Percentiles rank a stretch among this genome's conserved stretches.
Conservation (phyloP, 192 early-diverging fungal genomes). For the Obelidium mucronatum region DNA sequence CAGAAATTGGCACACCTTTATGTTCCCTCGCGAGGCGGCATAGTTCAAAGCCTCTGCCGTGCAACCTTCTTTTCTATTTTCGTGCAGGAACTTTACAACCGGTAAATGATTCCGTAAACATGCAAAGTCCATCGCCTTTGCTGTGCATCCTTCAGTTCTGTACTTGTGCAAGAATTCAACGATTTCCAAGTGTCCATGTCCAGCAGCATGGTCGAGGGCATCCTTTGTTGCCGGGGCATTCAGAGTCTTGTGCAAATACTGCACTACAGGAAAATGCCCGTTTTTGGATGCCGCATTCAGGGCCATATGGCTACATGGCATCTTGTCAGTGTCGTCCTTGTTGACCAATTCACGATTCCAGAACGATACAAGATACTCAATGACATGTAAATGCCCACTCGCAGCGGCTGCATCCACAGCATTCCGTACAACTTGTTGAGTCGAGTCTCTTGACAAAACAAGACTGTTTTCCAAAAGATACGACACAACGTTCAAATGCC, state of each 20-base stretch:
- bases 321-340: no score
- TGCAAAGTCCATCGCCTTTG: conserved; percentile 41
- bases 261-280: conserved; percentile 20
- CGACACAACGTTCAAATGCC: background rate
- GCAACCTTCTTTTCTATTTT: conserved; percentile 41
- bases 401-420: conserved; percentile 21
- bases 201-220: conserved; percentile 36
- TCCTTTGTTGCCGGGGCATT: conserved; percentile 2
- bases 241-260: conserved; percentile 5
- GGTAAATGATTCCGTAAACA: conserved; percentile 26
- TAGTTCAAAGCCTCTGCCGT: conserved; percentile 25
- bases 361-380: background rate
- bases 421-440: background rate
- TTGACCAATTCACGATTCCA: background rate
- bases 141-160: conserved; percentile 26
- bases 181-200: conserved; percentile 34
- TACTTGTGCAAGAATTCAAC: conserved; percentile 28
- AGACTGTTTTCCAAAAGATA: background rate
- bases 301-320: conserved; percentile 2
- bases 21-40: conserved; percentile 16
- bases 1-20: conserved; percentile 11
- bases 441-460: background rate
- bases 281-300: conserved; percentile 13
- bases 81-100: conserved; percentile 37
- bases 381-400: conserved; percentile 21